Evolutionary conservation across 331 rosid genomes (phyloP).

Genomic region (Phaseolus coccineus): DNA sequence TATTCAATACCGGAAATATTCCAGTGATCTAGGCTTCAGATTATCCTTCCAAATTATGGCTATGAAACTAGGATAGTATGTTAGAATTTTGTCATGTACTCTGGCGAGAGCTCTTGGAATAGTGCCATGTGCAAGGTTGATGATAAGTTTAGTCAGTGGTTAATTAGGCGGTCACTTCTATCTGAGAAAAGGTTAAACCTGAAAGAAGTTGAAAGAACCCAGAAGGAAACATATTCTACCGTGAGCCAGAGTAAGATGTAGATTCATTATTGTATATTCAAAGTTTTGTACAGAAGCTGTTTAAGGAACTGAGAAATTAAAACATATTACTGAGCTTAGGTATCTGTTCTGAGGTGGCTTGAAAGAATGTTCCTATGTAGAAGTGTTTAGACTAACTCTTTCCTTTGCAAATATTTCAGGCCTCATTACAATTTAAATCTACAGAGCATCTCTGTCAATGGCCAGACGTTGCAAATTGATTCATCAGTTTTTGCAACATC

Average conservation of each 20-base stretch:
- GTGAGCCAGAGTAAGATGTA: not conserved
- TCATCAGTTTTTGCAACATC: slow-evolving; percentile 85
- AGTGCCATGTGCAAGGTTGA: slow-evolving; percentile 23
- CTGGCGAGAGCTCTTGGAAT: slow-evolving; percentile 26
- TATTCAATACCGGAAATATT: no score
- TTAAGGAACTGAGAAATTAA: slow-evolving; percentile 1
- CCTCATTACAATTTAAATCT: slow-evolving; percentile 94
- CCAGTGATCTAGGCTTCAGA: no score
- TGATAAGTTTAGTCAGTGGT: not conserved
- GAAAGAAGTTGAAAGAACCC: slow-evolving; percentile 27
- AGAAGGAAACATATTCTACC: slow-evolving; percentile 18
- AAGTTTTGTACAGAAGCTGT: slow-evolving; percentile 10
- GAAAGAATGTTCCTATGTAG: slow-evolving; percentile 30
- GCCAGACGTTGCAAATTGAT: slow-evolving; percentile 66
- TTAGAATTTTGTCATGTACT: not conserved
- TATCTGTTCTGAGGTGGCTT: slow-evolving; percentile 10
- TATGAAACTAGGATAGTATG: not conserved
- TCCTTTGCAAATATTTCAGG: slow-evolving; percentile 66
- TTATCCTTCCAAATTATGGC: not conserved
- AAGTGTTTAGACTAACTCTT: slow-evolving; percentile 45
- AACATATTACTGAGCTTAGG: not conserved
- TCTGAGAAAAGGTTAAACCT: slow-evolving; percentile 3
- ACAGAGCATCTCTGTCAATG: slow-evolving; percentile 91
- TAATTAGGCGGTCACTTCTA: slow-evolving; percentile 27
- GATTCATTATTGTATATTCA: slow-evolving; percentile 15